Evolutionary conservation across 306 rosid genomes (phyloP), one percentile per base, ranked within the genome.

Genomic region (Mimosa bimucronata): DNA sequence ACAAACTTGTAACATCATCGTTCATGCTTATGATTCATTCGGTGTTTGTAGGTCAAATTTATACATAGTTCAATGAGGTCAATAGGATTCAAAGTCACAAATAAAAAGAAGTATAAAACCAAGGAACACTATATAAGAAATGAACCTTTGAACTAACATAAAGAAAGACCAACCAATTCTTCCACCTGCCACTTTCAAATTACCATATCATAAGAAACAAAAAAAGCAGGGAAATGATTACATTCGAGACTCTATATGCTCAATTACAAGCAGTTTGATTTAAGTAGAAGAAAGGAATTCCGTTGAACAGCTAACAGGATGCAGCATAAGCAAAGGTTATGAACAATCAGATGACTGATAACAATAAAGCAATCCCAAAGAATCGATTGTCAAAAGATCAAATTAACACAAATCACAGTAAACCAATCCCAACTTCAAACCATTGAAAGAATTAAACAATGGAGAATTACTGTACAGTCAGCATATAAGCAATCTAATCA

Each of bases 241-340:
- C 2, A 55, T 21, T 21, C 52, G 66, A 53, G 62, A 10, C 25
- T 44, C 41, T 14, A 71, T 44, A 21, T n/a, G n/a, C n/a, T n/a
- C n/a, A n/a, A n/a, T 48, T 52, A 76, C 68, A 70, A 21, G 45
- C n/a, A 68, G 19, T 69, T 40, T 52, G 53, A 38, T 52, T 7
- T 10, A 67, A 48, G 40, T 52, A 80, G 53, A 10, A 64, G 28
- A 60, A 46, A 64, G 41, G 13, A 29, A 75, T 64, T 58, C 74
- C 77, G 50, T 37, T 55, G 2, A 58, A 60, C 18, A 4, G 73
- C 9, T 6, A 53, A 37, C 34, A n/a, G n/a, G 48, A 75, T 55
- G 73, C 69, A 76, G 31, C 15, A 50, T 57, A 82, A 55, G 61
- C 57, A 69, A n/a, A 52, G 75, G 75, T 23, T 28, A 79, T 55